Conservation (phyloP, 2,329 filamentous ascomycete species). For the Orbilia oligospora region DNA sequence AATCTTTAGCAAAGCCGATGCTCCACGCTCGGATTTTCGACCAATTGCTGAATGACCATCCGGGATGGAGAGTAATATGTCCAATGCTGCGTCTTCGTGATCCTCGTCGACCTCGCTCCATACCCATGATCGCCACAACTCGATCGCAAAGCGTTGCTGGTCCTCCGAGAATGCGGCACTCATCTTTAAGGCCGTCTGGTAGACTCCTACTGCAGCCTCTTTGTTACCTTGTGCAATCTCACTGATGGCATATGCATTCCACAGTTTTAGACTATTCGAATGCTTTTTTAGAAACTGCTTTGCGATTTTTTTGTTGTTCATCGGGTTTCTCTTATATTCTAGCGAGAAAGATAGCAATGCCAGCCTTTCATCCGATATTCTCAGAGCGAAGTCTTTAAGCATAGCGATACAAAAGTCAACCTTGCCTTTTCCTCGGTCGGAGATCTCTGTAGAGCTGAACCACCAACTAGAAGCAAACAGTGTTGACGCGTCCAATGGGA, state of each 20-base stretch:
- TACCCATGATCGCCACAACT: conserved; percentile 75
- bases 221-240: conserved; percentile 75
- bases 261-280: conserved; percentile 77
- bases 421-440: conserved; percentile 61
- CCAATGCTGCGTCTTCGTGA: conserved; percentile 60
- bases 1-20: conserved; percentile 66
- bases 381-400: conserved; percentile 46
- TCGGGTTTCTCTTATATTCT: conserved; percentile 34
- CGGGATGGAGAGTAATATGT: conserved; percentile 47
- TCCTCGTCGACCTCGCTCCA: conserved; percentile 71
- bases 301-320: conserved; percentile 77
- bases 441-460: conserved; percentile 67
- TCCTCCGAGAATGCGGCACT: conserved; percentile 67
- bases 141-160: conserved; percentile 66
- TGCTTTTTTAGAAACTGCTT: conserved; percentile 80
- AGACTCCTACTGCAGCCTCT: conserved; percentile 75
- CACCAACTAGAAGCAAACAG: conserved; percentile 72
- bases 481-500: conserved; percentile 70
- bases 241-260: conserved; percentile 83
- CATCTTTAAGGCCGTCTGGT: conserved; percentile 77
- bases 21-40: conserved; percentile 44
- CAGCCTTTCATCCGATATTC: conserved; percentile 70
- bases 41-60: conserved; percentile 61
- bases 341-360: conserved; percentile 73
- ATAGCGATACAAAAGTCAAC: conserved; percentile 40